Evolutionary conservation across 1,139 yeast genomes (phyloP).

Genomic region (Tardiomyces depauwii): DNA sequence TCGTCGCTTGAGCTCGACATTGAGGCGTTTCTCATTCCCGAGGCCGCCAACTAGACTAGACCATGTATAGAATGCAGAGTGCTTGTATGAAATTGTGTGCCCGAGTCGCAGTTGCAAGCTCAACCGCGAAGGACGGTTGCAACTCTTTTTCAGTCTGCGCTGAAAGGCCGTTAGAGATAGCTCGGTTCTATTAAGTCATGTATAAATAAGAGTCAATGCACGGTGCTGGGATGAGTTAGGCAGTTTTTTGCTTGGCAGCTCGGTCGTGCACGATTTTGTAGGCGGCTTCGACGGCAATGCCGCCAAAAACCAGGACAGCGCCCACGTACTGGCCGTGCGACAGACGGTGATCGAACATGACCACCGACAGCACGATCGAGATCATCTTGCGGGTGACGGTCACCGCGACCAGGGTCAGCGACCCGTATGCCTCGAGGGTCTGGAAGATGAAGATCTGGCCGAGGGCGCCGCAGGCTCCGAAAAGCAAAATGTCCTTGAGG

Average conservation of each 20-base stretch:
- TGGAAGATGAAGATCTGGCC: slow-evolving; percentile 90
- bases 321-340: slow-evolving; percentile 65
- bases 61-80: neutral
- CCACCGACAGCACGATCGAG: slow-evolving; percentile 82
- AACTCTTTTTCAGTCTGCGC: too few species aligned
- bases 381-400: slow-evolving; percentile 95
- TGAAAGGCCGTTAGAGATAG: too few species aligned
- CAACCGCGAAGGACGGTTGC: too few species aligned
- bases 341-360: slow-evolving; percentile 71
- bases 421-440: slow-evolving; percentile 75
- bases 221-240: too few species aligned
- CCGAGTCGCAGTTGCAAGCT: too few species aligned
- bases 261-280: slow-evolving; percentile 4
- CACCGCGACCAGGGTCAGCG: slow-evolving; percentile 76
- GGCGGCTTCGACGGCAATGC: slow-evolving; percentile 58
- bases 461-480: slow-evolving; percentile 72
- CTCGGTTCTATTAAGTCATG: too few species aligned
- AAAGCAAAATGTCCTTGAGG: slow-evolving; percentile 47
- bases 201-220: too few species aligned
- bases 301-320: slow-evolving; percentile 66
- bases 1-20: slow-evolving; percentile 85
- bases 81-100: too few species aligned
- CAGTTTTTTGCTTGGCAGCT: neutral
- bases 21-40: slow-evolving; percentile 57
- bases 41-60: neutral